Percentiles rank a stretch among this genome's conserved stretches.
These are phyloP conservation scores for Solanum boliviense DNA, from an alignment of 257 asterid species.

Conservation along the genomic window DNA sequence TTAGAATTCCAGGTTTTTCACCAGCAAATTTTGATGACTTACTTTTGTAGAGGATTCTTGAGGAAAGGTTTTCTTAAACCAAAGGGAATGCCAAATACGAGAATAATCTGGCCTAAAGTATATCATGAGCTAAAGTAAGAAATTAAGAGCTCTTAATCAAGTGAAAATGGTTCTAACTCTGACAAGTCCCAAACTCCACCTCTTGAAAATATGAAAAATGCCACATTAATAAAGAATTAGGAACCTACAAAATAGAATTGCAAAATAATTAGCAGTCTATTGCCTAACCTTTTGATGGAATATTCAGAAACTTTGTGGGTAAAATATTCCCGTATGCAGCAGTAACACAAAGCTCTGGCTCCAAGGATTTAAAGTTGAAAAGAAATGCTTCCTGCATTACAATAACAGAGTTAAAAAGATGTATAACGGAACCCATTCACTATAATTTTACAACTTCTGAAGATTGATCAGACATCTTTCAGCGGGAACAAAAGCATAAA, in stretches of 20 bases:
- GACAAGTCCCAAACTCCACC: background rate
- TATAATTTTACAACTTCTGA: background rate
- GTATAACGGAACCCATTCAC: background rate
- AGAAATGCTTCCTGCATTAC: constrained; percentile 67
- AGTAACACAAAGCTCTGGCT: constrained; percentile 89
- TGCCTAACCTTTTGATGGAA: constrained; percentile 81
- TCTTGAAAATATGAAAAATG: background rate
- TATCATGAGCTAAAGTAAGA: background rate
- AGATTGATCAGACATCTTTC: background rate
- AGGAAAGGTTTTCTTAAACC: background rate
- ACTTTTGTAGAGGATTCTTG: background rate
- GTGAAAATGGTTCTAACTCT: background rate
- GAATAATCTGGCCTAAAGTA: background rate
- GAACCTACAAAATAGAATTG: background rate
- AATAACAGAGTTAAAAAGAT: background rate
- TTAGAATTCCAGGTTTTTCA: background rate
- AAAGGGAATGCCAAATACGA: background rate
- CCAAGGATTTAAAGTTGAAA: constrained; percentile 47
- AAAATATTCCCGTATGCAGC: constrained; percentile 96
- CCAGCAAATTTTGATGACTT: background rate
- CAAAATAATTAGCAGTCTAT: background rate
- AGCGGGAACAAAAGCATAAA: background rate
- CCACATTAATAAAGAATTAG: background rate
- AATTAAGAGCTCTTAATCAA: background rate
- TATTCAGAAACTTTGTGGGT: constrained; percentile 71